phyloP scores from a whole-genome alignment of 495 filamentous ascomycete species.

The Polyplosphaeria fusca region DNA sequence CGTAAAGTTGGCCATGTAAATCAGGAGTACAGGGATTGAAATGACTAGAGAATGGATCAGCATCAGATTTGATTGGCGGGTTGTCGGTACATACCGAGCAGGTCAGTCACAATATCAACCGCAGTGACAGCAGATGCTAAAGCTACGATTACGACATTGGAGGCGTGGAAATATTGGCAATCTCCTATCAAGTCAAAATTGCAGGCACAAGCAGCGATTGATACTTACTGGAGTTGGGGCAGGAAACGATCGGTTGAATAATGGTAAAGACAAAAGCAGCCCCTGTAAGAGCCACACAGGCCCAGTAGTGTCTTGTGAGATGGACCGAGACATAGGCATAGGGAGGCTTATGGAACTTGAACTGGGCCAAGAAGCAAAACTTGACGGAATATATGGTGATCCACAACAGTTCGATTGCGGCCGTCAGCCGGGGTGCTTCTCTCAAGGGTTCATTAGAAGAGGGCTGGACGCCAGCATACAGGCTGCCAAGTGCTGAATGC shows the following conservation, averaged over 20 bases:
- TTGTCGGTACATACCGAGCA: neutral
- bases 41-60: slow-evolving; percentile 1
- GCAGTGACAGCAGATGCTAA: slow-evolving; percentile 5
- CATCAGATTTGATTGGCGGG: neutral
- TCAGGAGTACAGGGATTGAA: slow-evolving; percentile 7
- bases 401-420: slow-evolving; percentile 22
- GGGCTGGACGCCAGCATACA: neutral
- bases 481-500: neutral
- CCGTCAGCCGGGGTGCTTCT: slow-evolving; percentile 1
- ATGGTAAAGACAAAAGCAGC: neutral
- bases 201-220: neutral
- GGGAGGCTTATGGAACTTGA: slow-evolving; percentile 27
- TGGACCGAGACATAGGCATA: slow-evolving; percentile 18
- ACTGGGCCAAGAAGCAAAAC: slow-evolving; percentile 24
- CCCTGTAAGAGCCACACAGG: neutral
- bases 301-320: slow-evolving; percentile 23
- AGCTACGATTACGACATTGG: too few species aligned
- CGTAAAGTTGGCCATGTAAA: slow-evolving; percentile 18
- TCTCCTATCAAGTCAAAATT: too few species aligned
- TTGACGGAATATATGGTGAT: slow-evolving; percentile 20
- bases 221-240: slow-evolving; percentile 7
- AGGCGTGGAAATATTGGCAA: slow-evolving; percentile 2
- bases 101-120: slow-evolving; percentile 11
- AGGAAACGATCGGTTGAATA: slow-evolving; percentile 8
- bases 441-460: neutral